These are phyloP conservation scores for Sequoiadendron giganteum DNA, from an alignment of 75 land plant species.

Conservation along the genomic window DNA sequence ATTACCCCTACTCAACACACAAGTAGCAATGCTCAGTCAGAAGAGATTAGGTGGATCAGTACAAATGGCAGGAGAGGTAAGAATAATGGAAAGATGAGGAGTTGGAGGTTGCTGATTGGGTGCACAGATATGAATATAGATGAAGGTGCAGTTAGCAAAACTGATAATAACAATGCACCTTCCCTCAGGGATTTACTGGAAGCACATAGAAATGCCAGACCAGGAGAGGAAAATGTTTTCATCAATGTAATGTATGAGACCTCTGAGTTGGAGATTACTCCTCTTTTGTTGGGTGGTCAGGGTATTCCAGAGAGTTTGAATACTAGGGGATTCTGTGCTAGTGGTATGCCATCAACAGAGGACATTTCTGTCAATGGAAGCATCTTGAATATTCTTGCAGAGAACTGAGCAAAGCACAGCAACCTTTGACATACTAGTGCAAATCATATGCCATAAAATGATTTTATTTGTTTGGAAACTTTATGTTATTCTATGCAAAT, in stretches of 20 bases:
- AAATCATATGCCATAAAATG: too few species aligned
- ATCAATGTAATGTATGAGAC: neutral
- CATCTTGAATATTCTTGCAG: neutral
- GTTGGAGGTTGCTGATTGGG: slow-evolving; percentile 5
- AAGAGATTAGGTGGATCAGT: neutral
- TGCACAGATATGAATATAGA: neutral
- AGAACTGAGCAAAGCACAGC: too few species aligned
- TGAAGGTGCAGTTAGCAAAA: neutral
- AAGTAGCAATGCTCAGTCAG: neutral
- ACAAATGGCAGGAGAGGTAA: neutral
- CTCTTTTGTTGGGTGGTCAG: neutral
- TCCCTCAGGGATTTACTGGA: slow-evolving; percentile 1
- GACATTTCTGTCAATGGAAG: neutral
- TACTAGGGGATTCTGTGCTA: too few species aligned
- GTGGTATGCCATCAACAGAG: neutral
- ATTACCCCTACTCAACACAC: neutral
- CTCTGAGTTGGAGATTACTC: neutral
- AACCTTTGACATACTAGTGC: too few species aligned
- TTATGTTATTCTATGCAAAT: too few species aligned
- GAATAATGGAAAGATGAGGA: neutral
- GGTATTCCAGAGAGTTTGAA: neutral
- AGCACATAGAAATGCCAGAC: neutral
- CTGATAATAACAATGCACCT: neutral
- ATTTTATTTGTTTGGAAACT: too few species aligned
- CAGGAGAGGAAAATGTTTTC: neutral